Evolutionary conservation across 2,329 filamentous ascomycete genomes (phyloP), one percentile per base, ranked within the genome.

Genomic region (Chaetomiaceae sp.): DNA sequence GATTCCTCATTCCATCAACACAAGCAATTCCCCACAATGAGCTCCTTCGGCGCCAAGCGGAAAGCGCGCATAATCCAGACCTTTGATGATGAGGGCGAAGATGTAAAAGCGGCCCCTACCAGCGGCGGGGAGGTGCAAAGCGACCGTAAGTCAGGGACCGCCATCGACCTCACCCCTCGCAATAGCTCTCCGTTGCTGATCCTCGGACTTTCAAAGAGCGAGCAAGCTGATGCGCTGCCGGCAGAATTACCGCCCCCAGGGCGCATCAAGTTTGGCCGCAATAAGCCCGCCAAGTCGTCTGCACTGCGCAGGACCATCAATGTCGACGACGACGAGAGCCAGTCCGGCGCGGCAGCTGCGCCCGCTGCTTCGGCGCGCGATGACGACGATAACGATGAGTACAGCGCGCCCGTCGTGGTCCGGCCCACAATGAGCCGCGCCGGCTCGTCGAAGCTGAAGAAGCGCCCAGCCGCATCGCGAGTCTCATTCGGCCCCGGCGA

Each of bases 31-130:
- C 17, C 33, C 31, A 54, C 59, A 12, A 82, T 82, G 79, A 79
- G 73, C 59, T 70, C 77, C 6, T 84, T 85, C 53, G 74, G 72
- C 4, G 69, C 75, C 1, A 85, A 82, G 63, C 72, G 82, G 59
- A 91, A 94, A 62, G 84, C 88, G 43, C 86, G 88, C 60, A 87
- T 91, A 64, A 88, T 96, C 62, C 86, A 83, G 43, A 75, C 82
- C 0, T 76, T 82, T 38, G 87, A 89, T 40, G 82, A 85, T 12
- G 83, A 88, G 3, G 85, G 84, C 1, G 53, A 53, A 31, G 58
- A 60, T 12, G 14, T 53, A 22, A 55, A 47, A 4, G 54, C 58
- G 2, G 47, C 54, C 8, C 36, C 67, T 1, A 47, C 56, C 0
- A 53, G 63, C 1, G 59, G 55, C 46, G 60, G 66, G 38, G 63